Evolutionary conservation across 495 filamentous ascomycete genomes (phyloP), one percentile per base, ranked within the genome.

Genomic region (Hypoxylon cercidicola): DNA sequence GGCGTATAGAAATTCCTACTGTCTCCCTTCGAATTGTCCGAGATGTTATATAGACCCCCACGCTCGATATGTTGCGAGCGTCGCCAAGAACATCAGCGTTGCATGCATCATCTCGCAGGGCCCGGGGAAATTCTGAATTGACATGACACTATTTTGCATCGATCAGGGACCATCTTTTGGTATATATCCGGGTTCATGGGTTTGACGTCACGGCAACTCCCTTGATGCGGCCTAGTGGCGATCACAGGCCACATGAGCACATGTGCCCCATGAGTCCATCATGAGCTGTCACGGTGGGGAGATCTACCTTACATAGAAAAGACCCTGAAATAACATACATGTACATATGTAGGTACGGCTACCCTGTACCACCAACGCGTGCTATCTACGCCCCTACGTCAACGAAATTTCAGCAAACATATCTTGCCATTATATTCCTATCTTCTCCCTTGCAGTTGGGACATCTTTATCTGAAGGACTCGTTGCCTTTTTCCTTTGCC

Each of bases 141-240:
- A n/a, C n/a, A n/a, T n/a, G n/a, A 5, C 18, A 2, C 28, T 35
- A 37, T 55, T 45, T 51, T 55, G 51, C 40, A 40, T 40, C 39
- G 46, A 53, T 61, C 56, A 52, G 51, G 57, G 41, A 60, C 56
- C n/a, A 25, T n/a, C 2, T 19, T 7, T 34, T 34, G 15, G 46
- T 5, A 41, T 1, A n/a, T 41, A 54, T 18, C 39, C 39, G 18
- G 46, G 21, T 16, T 55, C 15, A 34, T 13, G 44, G 19, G 6
- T 44, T 56, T 62, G 58, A 68, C 58, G 64, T 68, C 64, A 68
- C 37, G 11, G 12, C 16, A 2, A 7, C 57, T 16, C 16, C 12
- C 46, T 37, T 15, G 4, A 18, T 45, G 23, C 28, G 18, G 28
- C 28, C 15, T 63, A 46, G 60, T 12, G 54, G 43, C 30, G 46